Conservation (phyloP, 2,329 filamentous ascomycete species). For the Tothia fuscella region DNA sequence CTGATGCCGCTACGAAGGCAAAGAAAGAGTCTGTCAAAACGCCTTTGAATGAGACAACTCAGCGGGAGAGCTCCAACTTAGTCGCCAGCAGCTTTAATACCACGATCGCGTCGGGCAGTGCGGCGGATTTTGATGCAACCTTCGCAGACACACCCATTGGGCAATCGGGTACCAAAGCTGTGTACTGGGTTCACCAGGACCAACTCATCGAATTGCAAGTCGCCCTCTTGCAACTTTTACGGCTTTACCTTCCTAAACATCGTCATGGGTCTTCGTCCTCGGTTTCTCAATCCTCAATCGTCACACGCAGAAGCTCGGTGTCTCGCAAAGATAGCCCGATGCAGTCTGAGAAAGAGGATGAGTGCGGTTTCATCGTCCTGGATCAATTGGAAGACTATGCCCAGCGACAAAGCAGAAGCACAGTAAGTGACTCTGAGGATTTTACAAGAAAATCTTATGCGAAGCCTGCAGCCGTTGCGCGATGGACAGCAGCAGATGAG, state of each 20-base stretch:
- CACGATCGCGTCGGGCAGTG: neutral
- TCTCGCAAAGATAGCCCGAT: conserved; percentile 1
- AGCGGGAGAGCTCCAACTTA: neutral
- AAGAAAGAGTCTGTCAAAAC: neutral
- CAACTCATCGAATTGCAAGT: conserved; percentile 43
- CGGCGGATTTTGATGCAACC: conserved; percentile 35
- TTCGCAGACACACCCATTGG: conserved; percentile 37
- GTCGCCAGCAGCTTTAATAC: conserved; percentile 1
- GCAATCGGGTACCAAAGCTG: conserved; percentile 32
- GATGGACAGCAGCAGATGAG: conserved; percentile 19
- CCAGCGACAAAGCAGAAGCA: conserved; percentile 32
- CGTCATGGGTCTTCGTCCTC: conserved; percentile 13
- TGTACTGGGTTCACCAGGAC: conserved; percentile 43
- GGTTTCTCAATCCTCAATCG: conserved; percentile 10
- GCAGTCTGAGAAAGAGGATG: conserved; percentile 22
- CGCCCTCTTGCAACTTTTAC: conserved; percentile 37
- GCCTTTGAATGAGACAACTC: neutral
- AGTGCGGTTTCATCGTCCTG: conserved; percentile 32
- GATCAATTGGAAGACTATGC: conserved; percentile 37
- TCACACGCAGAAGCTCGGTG: conserved; percentile 2
- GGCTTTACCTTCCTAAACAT: conserved; percentile 23
- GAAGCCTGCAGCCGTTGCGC: conserved; percentile 22
- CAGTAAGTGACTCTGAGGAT: conserved; percentile 29
- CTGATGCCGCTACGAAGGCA: neutral
- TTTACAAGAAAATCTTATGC: conserved; percentile 19